A percentile compares a stretch with the other conserved stretches of the same genome.
These are phyloP conservation scores for Saccharomycopsis javanensis DNA, from an alignment of 805 yeast genomes.

Conservation along the genomic window DNA sequence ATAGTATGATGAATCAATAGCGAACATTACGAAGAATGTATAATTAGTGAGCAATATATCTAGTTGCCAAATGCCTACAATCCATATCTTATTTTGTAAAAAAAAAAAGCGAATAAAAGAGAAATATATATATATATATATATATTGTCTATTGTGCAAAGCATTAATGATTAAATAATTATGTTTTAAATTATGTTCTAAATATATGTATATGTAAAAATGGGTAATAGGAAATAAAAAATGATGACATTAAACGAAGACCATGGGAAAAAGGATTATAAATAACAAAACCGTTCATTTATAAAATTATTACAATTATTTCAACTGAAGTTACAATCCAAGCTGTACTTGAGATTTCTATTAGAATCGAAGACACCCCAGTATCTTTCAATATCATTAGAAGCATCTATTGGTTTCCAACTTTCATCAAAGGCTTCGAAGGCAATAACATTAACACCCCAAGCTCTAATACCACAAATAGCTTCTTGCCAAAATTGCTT, in stretches of 20 bases:
- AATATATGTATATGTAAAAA: too few species aligned
- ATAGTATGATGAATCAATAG: too few species aligned
- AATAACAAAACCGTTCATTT: not conserved
- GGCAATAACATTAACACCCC: slow-evolving; percentile 89
- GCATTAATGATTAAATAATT: not conserved
- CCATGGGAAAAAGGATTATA: too few species aligned
- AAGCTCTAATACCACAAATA: slow-evolving; percentile 85
- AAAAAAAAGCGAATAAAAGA: too few species aligned
- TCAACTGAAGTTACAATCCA: slow-evolving; percentile 37
- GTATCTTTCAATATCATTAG: slow-evolving; percentile 78
- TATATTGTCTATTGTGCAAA: not conserved
- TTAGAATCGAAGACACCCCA: slow-evolving; percentile 82
- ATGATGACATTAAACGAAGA: not conserved
- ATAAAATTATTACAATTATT: too few species aligned
- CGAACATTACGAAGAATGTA: too few species aligned
- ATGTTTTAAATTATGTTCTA: not conserved
- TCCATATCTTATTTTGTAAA: too few species aligned
- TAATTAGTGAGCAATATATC: too few species aligned
- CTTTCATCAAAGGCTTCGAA: slow-evolving; percentile 95
- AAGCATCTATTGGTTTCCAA: slow-evolving; percentile 93
- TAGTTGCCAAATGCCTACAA: too few species aligned
- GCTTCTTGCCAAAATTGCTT: slow-evolving; percentile 76
- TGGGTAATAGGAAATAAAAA: not conserved
- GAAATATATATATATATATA: too few species aligned
- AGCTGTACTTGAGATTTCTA: slow-evolving; percentile 36